Evolutionary conservation across 345 rosid genomes (phyloP), one percentile per base, ranked within the genome.

Genomic region (Odontarrhena argentea): DNA sequence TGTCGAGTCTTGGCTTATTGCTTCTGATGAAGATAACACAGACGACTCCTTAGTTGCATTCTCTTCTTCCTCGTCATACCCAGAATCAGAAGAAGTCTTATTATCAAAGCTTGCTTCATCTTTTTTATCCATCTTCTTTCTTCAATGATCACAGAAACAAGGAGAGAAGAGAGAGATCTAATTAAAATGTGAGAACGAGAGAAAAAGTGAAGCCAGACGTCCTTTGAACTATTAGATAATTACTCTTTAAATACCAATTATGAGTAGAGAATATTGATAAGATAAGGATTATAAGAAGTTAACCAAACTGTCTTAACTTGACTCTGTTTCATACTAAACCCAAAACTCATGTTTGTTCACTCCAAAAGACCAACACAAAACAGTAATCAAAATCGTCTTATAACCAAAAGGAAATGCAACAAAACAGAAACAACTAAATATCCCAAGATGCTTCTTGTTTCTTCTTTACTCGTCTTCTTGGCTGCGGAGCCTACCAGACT

Each of bases 401-500:
- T 7, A 64, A 58, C 57, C 46, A 54, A 55, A 56, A 12, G 9
- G 22, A 26, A 69, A 65, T 38, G 63, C 54, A 61, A 48, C 40
- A 61, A 67, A 41, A 28, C 35, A 68, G 59, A 67, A 67, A 45
- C 55, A 61, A 46, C 70, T 56, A 60, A 48, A 60, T 60, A 65
- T 49, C 40, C 9, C 60, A 60, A 41, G 58, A 22, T n/a, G 34
- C 56, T 64, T 38, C 3, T 38, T 56, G 14, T 24, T 9, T 6
- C 50, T 18, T 28, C 47, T 52, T 85, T 74, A 92, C 74, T 85
- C 90, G 73, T 88, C 92, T 61, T 92, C 98, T 77, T 84, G 92
- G 82, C 89, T 84, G 3, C 86, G 79, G 76, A 92, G 71, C 85
- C 97, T 87, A 24, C 82, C 96, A 32, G 82, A 80, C 73, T 64